Percentiles rank a stretch among this genome's conserved stretches.
Conservation (phyloP, 2,329 filamentous ascomycete genomes). For the Didymella arachidicola region DNA sequence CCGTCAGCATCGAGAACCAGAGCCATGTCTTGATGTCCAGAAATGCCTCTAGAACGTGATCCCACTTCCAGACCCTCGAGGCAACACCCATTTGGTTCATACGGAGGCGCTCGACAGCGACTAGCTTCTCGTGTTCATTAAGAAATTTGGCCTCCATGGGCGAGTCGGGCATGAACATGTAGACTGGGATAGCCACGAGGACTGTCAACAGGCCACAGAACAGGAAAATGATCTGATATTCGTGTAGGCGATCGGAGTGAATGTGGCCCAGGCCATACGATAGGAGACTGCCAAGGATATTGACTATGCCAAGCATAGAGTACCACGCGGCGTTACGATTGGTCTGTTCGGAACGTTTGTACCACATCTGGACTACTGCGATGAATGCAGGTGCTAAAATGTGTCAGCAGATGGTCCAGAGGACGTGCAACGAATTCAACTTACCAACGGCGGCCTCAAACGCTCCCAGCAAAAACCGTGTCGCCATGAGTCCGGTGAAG, state of each 20-base stretch:
- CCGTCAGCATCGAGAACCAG: conserved; percentile 58
- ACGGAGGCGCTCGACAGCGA: conserved; percentile 63
- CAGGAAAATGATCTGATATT: conserved; percentile 49
- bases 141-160: conserved; percentile 68
- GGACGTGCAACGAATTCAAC: conserved; percentile 3
- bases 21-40: conserved; percentile 68
- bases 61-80: conserved; percentile 59
- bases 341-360: conserved; percentile 66
- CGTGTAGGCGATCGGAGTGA: conserved; percentile 53
- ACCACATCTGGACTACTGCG: conserved; percentile 62
- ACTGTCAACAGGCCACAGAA: conserved; percentile 58
- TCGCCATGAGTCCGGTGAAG: conserved; percentile 67
- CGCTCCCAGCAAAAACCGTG: conserved; percentile 71
- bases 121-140: conserved; percentile 62
- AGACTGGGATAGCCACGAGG: conserved; percentile 59
- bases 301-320: conserved; percentile 67
- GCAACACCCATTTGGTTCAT: conserved; percentile 55
- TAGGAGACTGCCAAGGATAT: conserved; percentile 63
- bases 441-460: conserved; percentile 67
- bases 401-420: conserved; percentile 7
- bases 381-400: conserved; percentile 45
- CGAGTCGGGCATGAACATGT: conserved; percentile 68
- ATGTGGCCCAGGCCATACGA: conserved; percentile 68
- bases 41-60: conserved; percentile 62
- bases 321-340: conserved; percentile 66